phyloP scores from a whole-genome alignment of 108 stramenopile genomes.

The Ochromonas danica region DNA sequence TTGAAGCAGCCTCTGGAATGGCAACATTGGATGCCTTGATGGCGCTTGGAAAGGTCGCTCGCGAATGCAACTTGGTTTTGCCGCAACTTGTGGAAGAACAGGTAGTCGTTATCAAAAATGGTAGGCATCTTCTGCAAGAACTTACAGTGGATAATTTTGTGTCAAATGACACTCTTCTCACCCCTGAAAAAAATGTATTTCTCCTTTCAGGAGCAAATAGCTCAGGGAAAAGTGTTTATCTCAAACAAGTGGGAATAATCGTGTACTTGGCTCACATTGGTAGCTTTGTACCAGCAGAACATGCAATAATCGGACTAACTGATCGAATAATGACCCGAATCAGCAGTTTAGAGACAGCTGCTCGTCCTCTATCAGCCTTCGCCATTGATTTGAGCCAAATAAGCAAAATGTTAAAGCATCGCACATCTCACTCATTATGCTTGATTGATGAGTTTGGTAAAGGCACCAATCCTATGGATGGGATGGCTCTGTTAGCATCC shows the following conservation, averaged over 20 bases:
- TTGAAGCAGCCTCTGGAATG: conserved; percentile 68
- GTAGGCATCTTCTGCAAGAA: conserved; percentile 87
- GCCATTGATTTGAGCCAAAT: conserved; percentile 74
- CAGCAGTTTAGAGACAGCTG: conserved; percentile 78
- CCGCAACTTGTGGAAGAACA: conserved; percentile 67
- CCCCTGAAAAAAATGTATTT: conserved; percentile 62
- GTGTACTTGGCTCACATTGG: conserved; percentile 85
- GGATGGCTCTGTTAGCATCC: conserved; percentile 81
- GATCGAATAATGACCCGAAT: conserved; percentile 85
- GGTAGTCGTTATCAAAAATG: conserved; percentile 77
- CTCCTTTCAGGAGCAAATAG: conserved; percentile 90
- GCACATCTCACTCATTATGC: conserved; percentile 72
- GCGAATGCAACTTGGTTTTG: conserved; percentile 72
- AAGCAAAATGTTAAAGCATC: conserved; percentile 40
- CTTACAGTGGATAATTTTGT: conserved; percentile 79
- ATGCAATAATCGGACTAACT: conserved; percentile 75
- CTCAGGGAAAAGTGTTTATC: conserved; percentile 87
- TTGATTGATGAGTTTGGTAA: conserved; percentile 96
- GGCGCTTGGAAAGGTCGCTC: conserved; percentile 73
- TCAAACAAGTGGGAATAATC: conserved; percentile 66
- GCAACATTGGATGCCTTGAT: conserved; percentile 83
- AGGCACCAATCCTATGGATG: conserved; percentile 85
- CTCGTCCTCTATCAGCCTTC: conserved; percentile 86
- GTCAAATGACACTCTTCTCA: conserved; percentile 75
- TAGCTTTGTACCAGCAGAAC: conserved; percentile 57